Conservation (phyloP, 495 filamentous ascomycete genomes). For the Penicillium mononematosum region DNA sequence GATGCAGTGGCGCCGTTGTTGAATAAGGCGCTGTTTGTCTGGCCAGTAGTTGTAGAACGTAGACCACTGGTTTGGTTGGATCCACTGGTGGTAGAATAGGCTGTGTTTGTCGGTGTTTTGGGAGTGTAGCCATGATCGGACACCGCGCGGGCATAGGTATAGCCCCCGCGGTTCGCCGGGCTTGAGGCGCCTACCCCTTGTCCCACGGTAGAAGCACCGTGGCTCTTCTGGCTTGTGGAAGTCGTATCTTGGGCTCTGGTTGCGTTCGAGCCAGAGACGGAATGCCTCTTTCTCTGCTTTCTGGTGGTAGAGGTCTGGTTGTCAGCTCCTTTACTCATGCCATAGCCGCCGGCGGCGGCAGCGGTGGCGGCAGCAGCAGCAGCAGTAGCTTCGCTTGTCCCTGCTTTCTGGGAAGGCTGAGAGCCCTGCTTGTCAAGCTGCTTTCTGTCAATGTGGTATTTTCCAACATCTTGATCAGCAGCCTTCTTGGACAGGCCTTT, state of each 20-base stretch:
- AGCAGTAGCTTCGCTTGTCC: neutral
- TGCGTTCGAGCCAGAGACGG: neutral
- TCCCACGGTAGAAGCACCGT: neutral
- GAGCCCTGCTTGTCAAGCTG: slow-evolving; percentile 4
- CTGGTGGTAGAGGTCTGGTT: neutral
- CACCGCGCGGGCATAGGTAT: neutral
- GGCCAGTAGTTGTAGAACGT: neutral
- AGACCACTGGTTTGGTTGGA: slow-evolving; percentile 1
- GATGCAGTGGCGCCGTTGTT: neutral
- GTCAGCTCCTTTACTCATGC: neutral
- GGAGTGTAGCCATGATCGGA: neutral
- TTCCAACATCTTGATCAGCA: neutral
- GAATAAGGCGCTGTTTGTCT: neutral
- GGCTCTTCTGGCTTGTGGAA: neutral
- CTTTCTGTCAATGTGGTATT: slow-evolving; percentile 1
- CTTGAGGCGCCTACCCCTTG: neutral
- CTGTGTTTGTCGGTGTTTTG: neutral
- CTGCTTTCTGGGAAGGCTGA: neutral
- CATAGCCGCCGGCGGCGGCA: neutral
- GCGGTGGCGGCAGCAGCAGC: neutral
- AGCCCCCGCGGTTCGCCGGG: neutral
- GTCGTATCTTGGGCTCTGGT: neutral
- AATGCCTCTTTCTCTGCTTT: neutral
- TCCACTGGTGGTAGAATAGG: neutral
- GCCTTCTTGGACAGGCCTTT: neutral